These are phyloP conservation scores for Colletotrichum tanaceti DNA, from an alignment of 2,329 filamentous ascomycete genomes.

Conservation along the genomic window DNA sequence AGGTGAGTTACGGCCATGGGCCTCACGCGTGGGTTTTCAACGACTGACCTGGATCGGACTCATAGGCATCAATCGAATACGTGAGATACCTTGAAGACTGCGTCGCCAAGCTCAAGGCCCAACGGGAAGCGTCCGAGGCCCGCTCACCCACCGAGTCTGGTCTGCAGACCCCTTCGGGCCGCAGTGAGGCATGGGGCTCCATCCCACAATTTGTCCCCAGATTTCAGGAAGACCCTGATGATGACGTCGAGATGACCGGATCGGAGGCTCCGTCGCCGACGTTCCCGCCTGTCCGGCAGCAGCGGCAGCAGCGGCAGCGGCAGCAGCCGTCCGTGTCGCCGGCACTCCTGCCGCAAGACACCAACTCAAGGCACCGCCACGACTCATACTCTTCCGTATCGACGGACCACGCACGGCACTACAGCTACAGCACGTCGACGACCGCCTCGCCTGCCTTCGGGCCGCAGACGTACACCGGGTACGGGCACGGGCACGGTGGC, in stretches of 20 bases:
- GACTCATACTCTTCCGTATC: conserved; percentile 67
- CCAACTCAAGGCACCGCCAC: conserved; percentile 53
- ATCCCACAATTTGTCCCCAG: conserved; percentile 46
- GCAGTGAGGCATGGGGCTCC: conserved; percentile 45
- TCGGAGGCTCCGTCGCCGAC: conserved; percentile 60
- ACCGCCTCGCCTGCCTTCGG: conserved; percentile 69
- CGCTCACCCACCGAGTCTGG: conserved; percentile 45
- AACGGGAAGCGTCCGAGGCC: conserved; percentile 51
- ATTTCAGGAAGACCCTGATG: conserved; percentile 55
- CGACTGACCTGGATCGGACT: background rate
- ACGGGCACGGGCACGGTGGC: conserved; percentile 51
- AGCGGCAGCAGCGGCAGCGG: conserved; percentile 19
- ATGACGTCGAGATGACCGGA: conserved; percentile 73
- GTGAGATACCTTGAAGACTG: conserved; percentile 94
- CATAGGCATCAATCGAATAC: conserved; percentile 93
- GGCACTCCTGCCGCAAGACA: conserved; percentile 60
- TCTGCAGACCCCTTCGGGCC: conserved; percentile 46
- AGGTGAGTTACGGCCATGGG: conserved; percentile 68
- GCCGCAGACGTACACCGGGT: conserved; percentile 58
- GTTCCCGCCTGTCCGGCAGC: conserved; percentile 50
- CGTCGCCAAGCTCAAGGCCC: conserved; percentile 79
- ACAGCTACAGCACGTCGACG: conserved; percentile 60
- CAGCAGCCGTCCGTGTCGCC: conserved; percentile 66
- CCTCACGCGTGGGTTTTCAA: background rate
- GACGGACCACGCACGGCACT: conserved; percentile 58